Evolutionary conservation across 768 basidiomycete species (phyloP), one percentile per base, ranked within the genome.

Genomic region (Suillus plorans): DNA sequence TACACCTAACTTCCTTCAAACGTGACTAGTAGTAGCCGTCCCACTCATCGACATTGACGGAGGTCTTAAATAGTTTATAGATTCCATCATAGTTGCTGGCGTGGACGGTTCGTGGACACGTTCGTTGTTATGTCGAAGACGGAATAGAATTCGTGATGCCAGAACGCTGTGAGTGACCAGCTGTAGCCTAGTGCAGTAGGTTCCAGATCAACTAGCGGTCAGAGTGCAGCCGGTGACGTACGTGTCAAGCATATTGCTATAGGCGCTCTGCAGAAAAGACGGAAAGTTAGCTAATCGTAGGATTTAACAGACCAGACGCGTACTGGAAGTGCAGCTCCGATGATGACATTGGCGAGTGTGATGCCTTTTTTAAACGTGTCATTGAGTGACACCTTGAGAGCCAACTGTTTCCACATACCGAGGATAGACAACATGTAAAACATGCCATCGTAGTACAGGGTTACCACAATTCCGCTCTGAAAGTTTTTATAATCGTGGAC

Each of bases 141-240:
- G 71, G 67, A 74, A 76, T 37, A 74, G 71, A 34, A 74, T 76
- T 25, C 75, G 68, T 50, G 65, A 69, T 41, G 73, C 68, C 9
- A 74, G 67, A 18, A 76, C 53, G 25, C 73, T 56, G 10, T 75
- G 73, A 34, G 68, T 45, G 1, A 70, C 75, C 22, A 76, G 66
- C 59, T 75, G 73, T 12, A 59, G 18, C 25, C 57, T 59, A 41
- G 14, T 14, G n/a, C 36, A 59, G 18, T 28, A 18, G 18, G 3
- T 28, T 41, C 53, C 5, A n/a, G 39, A 41, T 59, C 57, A 55
- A 20, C 31, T 34, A 55, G 5, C 18, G 41, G 39, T 25, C 25
- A 59, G 39, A 59, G 39, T 39, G 5, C 5, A 41, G 18, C 1
- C 2, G 9, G 25, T 58, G 57, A 59, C 57, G 16, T 41, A 59